Evolutionary conservation across 108 stramenopile genomes (phyloP).

Genomic region (Epithemia pelagica): DNA sequence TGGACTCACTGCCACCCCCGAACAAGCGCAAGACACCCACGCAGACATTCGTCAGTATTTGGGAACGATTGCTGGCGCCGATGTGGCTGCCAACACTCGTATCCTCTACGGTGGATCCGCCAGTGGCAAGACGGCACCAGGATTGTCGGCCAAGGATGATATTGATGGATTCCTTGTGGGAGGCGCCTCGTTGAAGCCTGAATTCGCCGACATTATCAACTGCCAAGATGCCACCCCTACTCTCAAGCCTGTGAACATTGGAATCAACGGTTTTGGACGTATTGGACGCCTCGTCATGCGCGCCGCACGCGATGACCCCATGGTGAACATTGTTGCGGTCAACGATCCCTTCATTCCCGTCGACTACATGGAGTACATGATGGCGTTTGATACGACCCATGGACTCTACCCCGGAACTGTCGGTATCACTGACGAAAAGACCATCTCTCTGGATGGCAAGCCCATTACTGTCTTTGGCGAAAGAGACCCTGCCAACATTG

Average conservation of each 20-base stretch:
- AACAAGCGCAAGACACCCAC: slow-evolving; percentile 95
- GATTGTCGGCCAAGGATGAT: slow-evolving; percentile 90
- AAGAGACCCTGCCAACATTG: slow-evolving; percentile 89
- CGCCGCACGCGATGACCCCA: slow-evolving; percentile 84
- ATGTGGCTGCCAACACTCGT: slow-evolving; percentile 78
- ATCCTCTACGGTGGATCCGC: slow-evolving; percentile 96
- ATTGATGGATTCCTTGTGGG: slow-evolving; percentile 99
- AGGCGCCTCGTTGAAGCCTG: slow-evolving; percentile 96
- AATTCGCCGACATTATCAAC: slow-evolving; percentile 93
- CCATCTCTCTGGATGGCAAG: slow-evolving; percentile 82
- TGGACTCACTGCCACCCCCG: slow-evolving; percentile 93
- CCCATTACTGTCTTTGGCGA: slow-evolving; percentile 80
- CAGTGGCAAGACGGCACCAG: slow-evolving; percentile 83
- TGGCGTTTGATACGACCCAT: slow-evolving; percentile 96
- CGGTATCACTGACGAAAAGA: slow-evolving; percentile 58
- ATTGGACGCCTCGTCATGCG: slow-evolving; percentile 99
- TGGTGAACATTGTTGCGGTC: slow-evolving; percentile 94
- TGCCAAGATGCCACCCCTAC: slow-evolving; percentile 61
- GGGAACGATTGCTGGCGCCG: slow-evolving; percentile 78
- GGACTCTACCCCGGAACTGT: slow-evolving; percentile 80
- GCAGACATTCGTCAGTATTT: slow-evolving; percentile 80
- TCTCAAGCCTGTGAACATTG: slow-evolving; percentile 56
- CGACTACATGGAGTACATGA: slow-evolving; percentile 92
- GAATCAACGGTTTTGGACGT: slow-evolving; percentile 99
- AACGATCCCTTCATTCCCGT: slow-evolving; percentile 91